A percentile compares a stretch with the other conserved stretches of the same genome.
Conservation (phyloP, 2,329 filamentous ascomycete species). For the Amylocarpus encephaloides region DNA sequence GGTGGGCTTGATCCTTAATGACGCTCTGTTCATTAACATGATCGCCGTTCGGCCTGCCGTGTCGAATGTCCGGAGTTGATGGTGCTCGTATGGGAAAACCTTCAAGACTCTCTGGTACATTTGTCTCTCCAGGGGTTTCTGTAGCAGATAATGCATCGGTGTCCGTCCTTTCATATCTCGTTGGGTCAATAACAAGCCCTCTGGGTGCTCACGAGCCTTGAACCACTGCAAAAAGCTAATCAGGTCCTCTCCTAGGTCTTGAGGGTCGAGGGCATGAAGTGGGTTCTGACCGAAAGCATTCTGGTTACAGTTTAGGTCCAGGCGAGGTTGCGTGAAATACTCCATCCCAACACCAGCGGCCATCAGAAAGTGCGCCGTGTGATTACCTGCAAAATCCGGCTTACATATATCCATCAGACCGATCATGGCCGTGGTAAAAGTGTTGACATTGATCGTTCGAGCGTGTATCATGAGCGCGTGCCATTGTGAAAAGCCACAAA, state of each 20-base stretch:
- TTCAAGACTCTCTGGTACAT: conserved; percentile 18
- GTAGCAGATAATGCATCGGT: conserved; percentile 21
- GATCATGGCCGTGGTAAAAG: conserved; percentile 14
- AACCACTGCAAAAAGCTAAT: conserved; percentile 19
- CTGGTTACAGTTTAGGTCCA: conserved; percentile 7
- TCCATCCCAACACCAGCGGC: conserved; percentile 21
- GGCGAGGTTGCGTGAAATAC: conserved; percentile 13
- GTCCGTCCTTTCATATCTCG: conserved; percentile 23
- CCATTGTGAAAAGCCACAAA: conserved; percentile 22
- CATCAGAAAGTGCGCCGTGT: conserved; percentile 21
- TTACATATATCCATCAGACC: conserved; percentile 8
- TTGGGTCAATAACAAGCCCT: conserved; percentile 18
- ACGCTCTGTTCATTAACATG: conserved; percentile 19
- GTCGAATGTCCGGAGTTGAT: conserved; percentile 21
- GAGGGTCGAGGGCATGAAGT: conserved; percentile 13
- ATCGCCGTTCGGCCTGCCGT: conserved; percentile 15
- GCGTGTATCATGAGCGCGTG: conserved; percentile 22
- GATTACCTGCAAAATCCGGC: conserved; percentile 21
- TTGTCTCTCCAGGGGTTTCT: conserved; percentile 15
- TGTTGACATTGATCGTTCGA: conserved; percentile 11
- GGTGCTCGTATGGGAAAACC: conserved; percentile 17
- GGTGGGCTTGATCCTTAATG: conserved; percentile 10
- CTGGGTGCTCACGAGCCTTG: conserved; percentile 13
- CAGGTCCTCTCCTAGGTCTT: conserved; percentile 17
- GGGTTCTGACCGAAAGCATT: conserved; percentile 23